phyloP scores from a whole-genome alignment of 139 green algal species.

The Tetradesmus lagerheimii region DNA sequence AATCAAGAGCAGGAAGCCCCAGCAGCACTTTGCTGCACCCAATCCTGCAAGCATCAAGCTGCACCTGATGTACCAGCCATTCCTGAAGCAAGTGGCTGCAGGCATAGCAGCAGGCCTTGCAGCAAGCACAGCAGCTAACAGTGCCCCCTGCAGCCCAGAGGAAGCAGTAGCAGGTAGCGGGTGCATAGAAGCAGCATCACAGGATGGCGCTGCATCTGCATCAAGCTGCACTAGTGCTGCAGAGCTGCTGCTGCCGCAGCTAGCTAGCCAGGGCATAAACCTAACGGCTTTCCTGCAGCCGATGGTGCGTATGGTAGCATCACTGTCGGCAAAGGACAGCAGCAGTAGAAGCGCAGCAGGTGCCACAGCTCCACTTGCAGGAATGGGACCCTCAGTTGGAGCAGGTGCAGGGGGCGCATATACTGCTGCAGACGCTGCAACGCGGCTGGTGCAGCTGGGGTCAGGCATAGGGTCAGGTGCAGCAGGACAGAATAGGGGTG shows the following conservation, averaged over 20 bases:
- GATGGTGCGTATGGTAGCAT: background rate
- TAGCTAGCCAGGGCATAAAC: background rate
- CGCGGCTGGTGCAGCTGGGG: background rate
- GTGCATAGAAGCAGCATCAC: background rate
- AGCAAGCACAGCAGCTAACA: background rate
- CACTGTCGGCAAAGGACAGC: background rate
- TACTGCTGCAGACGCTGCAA: background rate
- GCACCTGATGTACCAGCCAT: background rate
- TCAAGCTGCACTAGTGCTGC: background rate
- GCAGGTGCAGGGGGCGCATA: background rate
- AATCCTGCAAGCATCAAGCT: background rate
- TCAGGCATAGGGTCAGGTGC: background rate
- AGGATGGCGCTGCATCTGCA: background rate
- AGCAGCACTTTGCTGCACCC: background rate
- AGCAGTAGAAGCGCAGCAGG: background rate
- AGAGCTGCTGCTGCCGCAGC: background rate
- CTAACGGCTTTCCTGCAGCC: background rate
- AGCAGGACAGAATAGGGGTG: background rate
- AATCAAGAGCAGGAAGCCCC: background rate
- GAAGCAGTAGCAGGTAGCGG: background rate
- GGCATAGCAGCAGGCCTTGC: constrained; percentile 32
- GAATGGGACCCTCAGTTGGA: no score
- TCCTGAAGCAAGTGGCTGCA: constrained; percentile 8
- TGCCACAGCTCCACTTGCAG: background rate
- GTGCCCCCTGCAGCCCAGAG: background rate